phyloP scores from a whole-genome alignment of 164 flowering plant species.

The Dillenia turbinata region DNA sequence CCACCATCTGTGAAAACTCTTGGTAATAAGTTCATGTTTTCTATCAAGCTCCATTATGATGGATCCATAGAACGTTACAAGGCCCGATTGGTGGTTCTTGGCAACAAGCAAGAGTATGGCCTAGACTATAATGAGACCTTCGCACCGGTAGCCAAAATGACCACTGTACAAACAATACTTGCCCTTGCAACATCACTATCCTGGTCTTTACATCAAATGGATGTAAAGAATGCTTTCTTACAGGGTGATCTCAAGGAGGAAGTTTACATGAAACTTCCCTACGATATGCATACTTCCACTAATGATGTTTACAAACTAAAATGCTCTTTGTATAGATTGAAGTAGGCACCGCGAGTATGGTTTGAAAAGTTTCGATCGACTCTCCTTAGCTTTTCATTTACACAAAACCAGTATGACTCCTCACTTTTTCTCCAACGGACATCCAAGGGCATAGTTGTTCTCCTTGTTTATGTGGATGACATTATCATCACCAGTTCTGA shows the following conservation, averaged over 20 bases:
- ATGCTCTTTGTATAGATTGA: too few relatives aligned
- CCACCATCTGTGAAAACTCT: neutral
- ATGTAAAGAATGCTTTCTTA: conserved; percentile 2
- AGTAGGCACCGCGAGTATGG: neutral
- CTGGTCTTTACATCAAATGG: neutral
- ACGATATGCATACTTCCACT: neutral
- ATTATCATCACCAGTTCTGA: neutral
- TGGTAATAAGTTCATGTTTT: neutral
- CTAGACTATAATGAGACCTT: too few relatives aligned
- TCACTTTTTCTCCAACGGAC: conserved; percentile 4
- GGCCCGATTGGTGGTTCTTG: neutral
- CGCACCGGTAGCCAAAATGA: neutral
- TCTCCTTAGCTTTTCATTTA: neutral
- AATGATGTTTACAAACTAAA: neutral
- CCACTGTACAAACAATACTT: conserved; percentile 1
- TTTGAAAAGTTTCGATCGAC: conserved; percentile 4
- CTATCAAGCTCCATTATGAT: too few relatives aligned
- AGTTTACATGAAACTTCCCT: neutral
- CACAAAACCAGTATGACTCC: conserved; percentile 1
- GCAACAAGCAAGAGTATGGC: too few relatives aligned
- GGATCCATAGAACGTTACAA: neutral
- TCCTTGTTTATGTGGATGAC: conserved; percentile 6
- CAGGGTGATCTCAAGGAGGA: conserved; percentile 1
- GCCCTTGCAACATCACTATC: neutral
- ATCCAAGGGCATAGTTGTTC: neutral